Evolutionary conservation across 768 basidiomycete genomes (phyloP), one percentile per base, ranked within the genome.

Genomic region (Leccinum uliginosum): DNA sequence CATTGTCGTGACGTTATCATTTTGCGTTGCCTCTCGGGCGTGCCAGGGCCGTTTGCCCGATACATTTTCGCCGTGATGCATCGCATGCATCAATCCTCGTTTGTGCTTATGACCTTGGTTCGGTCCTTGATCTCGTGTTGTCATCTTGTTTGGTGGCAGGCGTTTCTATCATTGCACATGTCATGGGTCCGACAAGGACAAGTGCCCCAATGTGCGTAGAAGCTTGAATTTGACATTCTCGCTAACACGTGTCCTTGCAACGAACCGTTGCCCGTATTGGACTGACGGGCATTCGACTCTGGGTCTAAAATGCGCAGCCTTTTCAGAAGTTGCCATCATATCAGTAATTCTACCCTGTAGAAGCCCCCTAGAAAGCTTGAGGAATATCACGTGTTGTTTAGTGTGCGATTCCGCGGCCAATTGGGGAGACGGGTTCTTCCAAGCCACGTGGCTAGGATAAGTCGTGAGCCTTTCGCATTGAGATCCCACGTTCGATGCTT

Each of bases 31-130:
- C 40, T 27, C 51, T 57, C 53, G 47, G 49, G 52, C 34, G 52
- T 50, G 35, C 43, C 52, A 51, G 32, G 54, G 17, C 54, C 55
- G 12, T 44, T 59, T 56, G 52, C 26, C 35, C 47, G 51, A 51
- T 56, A 59, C 59, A 56, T 53, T 56, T 29, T 38, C 51, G 53
- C 57, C 46, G 23, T 51, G 61, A 51, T 61, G 56, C 49, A 32
- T 51, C 43, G 43, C 59, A 58, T 51, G 55, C 48, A 49, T 65
- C 47, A 44, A 61, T 53, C 50, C 56, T 56, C 62, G 56, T 58
- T 56, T 54, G 24, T 26, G 34, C 46, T 51, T 34, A 44, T 10
- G 12, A 23, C 35, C 23, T 47, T 23, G 35, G 53, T 43, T 56
- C 47, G 54, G 49, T 43, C 34, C 15, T 44, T 58, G 45, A 21